Base-by-base conservation (phyloP, 164 flowering plant genomes). In the Liriodendron chinense region DNA sequence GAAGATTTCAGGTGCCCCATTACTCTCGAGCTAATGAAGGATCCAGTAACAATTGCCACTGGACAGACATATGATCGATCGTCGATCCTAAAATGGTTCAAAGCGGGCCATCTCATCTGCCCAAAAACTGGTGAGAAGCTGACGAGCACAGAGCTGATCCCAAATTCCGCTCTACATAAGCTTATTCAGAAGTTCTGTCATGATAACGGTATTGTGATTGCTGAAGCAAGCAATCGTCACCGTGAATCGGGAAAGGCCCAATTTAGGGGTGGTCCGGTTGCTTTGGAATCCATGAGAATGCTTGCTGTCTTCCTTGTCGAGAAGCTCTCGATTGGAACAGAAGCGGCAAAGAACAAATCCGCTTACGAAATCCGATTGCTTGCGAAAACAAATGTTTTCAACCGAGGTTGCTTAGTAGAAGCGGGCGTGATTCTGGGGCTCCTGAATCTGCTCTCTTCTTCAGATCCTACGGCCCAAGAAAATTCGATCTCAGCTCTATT, bases 1-100 rank as follows among this genome's bases (percentile, higher is more conserved):
- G 92, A 88, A 48, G 98, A 93, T 83, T 88, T 94, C 70, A 87
- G 85, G 34, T 93, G 97, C 68, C 97, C 98, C 3, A 93, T 94
- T 48, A 88, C 97, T 0, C 84, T 93, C 0, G 97, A 93, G 75
- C 70, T 91, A 43, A 94, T 94, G 97, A 80, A 76, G 8, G 97
- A 94, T 83, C 97, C 98, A 0, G 98, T 94, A 49, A 89, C 91
- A 0, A 67, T 91, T 3, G 74, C 86, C 3, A 89, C 97, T 0
- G 98, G 98, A 2, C 97, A 93, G 57, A 92, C 95, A 0, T 94
- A 90, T 61, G 98, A 94, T 75, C 93, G 97, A 0, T 50, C 75
- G 25, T 93, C 97, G 6, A 94, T 94, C 18, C 77, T 72, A 43
- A 90, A 86, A 78, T 94, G 98, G 97, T 72, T 96, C 56, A 80